Evolutionary conservation across 2,329 filamentous ascomycete genomes (phyloP), one percentile per base, ranked within the genome.

Genomic region (Colletotrichum kahawae): DNA sequence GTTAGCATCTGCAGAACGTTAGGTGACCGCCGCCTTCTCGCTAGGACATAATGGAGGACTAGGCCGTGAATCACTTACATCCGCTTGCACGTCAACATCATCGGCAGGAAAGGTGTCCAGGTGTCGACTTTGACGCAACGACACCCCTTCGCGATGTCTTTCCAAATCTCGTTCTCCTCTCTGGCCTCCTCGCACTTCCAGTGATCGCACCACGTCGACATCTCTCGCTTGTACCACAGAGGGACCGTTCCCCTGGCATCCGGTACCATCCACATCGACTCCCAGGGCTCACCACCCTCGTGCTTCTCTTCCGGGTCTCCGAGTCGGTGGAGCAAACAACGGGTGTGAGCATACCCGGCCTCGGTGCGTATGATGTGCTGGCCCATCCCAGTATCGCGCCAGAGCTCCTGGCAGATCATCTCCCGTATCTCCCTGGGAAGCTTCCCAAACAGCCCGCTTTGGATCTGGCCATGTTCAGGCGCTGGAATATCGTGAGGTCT

Each of bases 111-210:
- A 2, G 72, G 16, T 2, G 72, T 62, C 68, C 62, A 75, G 8
- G 63, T 48, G 2, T 67, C 56, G 63, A 48, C 13, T 3, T 31
- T 33, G 16, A 48, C 31, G 21, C 62, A 34, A 24, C 27, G 27
- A 18, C 56, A 54, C 5, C 72, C 27, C 13, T 56, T 62, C 36
- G 38, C 38, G 12, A 75, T 63, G 5, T 38, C 33, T 18, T 56
- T 63, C 72, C 68, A 75, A 7, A 67, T 67, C 33, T 71, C 62
- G 4, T 48, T 56, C 29, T 71, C 62, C 10, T 72, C 68, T 10
- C 62, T 57, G n/a, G 68, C 63, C 33, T 72, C 72, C 9, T 75
- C 63, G n/a, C 68, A 75, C 57, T 54, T 71, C 72, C 68, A 75
- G 33, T 72, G 72, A 36, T 75, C 72, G 10, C 72, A 71, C 69